phyloP scores from a whole-genome alignment of 2,329 filamentous ascomycete genomes.

The Neonectria ditissima region DNA sequence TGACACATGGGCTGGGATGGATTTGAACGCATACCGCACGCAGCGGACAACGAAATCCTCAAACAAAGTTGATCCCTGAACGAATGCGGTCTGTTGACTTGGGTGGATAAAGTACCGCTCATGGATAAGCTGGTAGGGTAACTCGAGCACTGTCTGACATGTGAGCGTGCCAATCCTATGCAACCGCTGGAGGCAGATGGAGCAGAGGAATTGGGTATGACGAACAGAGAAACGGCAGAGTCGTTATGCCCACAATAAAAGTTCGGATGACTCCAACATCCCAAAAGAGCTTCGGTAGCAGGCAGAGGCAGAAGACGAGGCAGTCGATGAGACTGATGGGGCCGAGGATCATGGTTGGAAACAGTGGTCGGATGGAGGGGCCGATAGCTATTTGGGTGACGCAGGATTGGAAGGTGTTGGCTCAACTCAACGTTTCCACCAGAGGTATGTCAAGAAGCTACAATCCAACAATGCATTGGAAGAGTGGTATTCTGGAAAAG shows the following conservation, averaged over 20 bases:
- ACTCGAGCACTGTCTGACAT: slow-evolving; percentile 40
- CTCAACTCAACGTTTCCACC: slow-evolving; percentile 10
- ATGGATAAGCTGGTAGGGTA: slow-evolving; percentile 47
- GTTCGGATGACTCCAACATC: slow-evolving; percentile 73
- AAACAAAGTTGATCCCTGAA: slow-evolving; percentile 77
- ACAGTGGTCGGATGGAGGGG: slow-evolving; percentile 19
- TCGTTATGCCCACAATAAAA: slow-evolving; percentile 66
- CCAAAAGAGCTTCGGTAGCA: slow-evolving; percentile 77
- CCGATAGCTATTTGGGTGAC: slow-evolving; percentile 14
- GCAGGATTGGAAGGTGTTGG: slow-evolving; percentile 3
- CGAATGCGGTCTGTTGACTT: slow-evolving; percentile 65
- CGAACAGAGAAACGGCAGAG: slow-evolving; percentile 78
- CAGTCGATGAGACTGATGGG: slow-evolving; percentile 83
- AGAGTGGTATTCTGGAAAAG: neutral
- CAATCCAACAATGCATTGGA: neutral
- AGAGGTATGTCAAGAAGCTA: neutral
- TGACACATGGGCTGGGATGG: slow-evolving; percentile 75
- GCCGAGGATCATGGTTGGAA: slow-evolving; percentile 73
- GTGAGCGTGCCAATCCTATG: slow-evolving; percentile 26
- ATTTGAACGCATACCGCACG: slow-evolving; percentile 81
- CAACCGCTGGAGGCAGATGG: slow-evolving; percentile 8
- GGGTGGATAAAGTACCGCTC: slow-evolving; percentile 48
- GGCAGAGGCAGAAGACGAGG: slow-evolving; percentile 76
- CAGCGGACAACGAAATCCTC: slow-evolving; percentile 83
- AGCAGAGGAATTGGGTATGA: slow-evolving; percentile 21